Base-by-base conservation (phyloP, 768 basidiomycete species). In the Ramaria sp. region DNA sequence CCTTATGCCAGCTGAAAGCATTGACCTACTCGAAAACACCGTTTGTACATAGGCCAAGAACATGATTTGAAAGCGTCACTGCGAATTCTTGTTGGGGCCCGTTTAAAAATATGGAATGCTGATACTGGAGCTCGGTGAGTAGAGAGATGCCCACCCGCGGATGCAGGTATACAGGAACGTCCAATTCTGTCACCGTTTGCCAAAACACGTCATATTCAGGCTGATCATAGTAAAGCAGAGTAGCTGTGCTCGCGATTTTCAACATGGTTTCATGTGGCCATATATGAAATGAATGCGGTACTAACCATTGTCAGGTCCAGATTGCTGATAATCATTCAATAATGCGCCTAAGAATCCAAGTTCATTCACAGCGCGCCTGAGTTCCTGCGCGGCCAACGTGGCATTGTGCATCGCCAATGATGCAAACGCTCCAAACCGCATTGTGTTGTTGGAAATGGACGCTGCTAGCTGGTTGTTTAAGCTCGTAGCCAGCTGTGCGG, bases 321-420 rank as follows among this genome's bases (percentile, higher is more conserved):
- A 57, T 55, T 57, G 56, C 30, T 57, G 56, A 47, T 57, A 57
- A 32, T 57, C 56, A 47, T 57, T 57, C 36, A 57, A 22, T 34
- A 57, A 52, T 13, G 56, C 56, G 13, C 56, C 56, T 32, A 57
- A 37, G 28, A 57, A 57, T 9, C 56, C 56, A 1, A 52, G 41
- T 36, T 57, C 56, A 4, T 16, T 42, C 3, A 57, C 56, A 10
- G 56, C 30, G 22, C 56, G 56, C 4, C 34, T 52, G 22, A 57
- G 52, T 22, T 57, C 56, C 56, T 43, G 34, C 5, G 56, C 56
- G 18, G 56, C 56, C 30, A 27, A 13, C 4, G 56, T 7, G 24
- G 56, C 50, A 53, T 57, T 53, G 25, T 57, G 56, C 56, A 57
- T 57, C 10, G 56, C 54, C 15, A 57, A 28, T 16, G 56, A 8